A percentile compares a stretch with the other conserved stretches of the same genome.
Conservation (phyloP, 768 basidiomycete genomes). For the Phylloporus arenicola region DNA sequence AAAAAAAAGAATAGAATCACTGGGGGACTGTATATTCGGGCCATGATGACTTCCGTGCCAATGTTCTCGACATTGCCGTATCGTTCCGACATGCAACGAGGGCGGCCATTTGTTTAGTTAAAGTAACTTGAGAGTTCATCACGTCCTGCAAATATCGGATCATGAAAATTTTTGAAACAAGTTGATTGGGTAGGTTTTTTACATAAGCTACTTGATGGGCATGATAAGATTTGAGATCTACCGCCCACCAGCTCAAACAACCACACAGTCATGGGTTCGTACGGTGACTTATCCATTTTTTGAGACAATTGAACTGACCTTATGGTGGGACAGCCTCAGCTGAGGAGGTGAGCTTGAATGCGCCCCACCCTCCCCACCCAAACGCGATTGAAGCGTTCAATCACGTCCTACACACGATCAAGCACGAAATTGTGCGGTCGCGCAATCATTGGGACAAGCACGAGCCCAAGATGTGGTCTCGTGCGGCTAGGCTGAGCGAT, state of each 20-base stretch:
- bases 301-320: neutral
- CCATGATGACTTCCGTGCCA: neutral
- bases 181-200: constrained; percentile 14
- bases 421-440: constrained; percentile 59
- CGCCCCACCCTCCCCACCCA: constrained; percentile 50
- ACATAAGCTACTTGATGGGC: neutral
- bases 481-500: constrained; percentile 50
- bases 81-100: neutral
- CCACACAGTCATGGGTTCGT: constrained; percentile 23
- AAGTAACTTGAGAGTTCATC: neutral
- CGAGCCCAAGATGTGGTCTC: constrained; percentile 55
- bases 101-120: neutral
- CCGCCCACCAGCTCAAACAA: neutral
- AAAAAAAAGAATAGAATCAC: constrained; percentile 17
- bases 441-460: constrained; percentile 69
- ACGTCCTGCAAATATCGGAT: constrained; percentile 8
- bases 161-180: constrained; percentile 24
- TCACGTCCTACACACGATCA: constrained; percentile 49
- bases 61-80: constrained; percentile 23
- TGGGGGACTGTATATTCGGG: neutral
- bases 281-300: neutral
- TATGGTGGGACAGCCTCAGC: constrained; percentile 42
- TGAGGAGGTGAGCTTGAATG: constrained; percentile 49
- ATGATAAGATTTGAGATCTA: constrained; percentile 1
- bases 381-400: constrained; percentile 67